Evolutionary conservation across 371 early-diverging fungal genomes (phyloP), one percentile per base, ranked within the genome.

Genomic region (Rhizopus stolonifer): DNA sequence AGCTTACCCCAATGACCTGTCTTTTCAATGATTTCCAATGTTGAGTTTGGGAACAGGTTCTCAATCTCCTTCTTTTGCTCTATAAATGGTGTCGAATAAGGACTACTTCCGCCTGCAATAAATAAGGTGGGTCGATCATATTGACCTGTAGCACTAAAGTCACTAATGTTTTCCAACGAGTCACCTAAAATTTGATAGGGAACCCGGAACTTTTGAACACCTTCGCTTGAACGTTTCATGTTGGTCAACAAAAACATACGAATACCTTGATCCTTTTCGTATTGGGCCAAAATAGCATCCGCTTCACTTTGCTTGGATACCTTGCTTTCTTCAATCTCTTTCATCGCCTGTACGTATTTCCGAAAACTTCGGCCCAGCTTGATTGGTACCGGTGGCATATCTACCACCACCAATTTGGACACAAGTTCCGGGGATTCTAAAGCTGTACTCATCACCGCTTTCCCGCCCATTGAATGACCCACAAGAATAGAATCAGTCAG

Each of bases 401-500:
- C 96, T 4, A 93, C 92, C 2, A 93, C 89, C 14, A 94, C 69
- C 11, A 95, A 67, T 46, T 83, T 85, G 13, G 84, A 76, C 3
- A 95, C 53, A 7, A 72, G 54, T 1, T 64, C 57, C 0, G 82
- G 86, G 9, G 70, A 49, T n/a, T 55, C 40, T 22, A 95, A 62
- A 0, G 94, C 92, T 14, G 88, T 57, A 15, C 75, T 72, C 95
- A 97, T 95, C 0, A 88, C 92, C 0, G 86, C 90, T 56, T 94
- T 94, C 18, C 95, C 96, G 19, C 97, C 97, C 90, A 95, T 94
- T 10, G 95, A 94, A 60, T 96, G 97, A 1, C 97, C 97, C 32
- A 96, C 57, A 14, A 95, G 49, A 18, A 87, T 63, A 0, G 87
- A 80, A 0, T 57, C 49, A 0, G 72, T 62, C 10, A 89, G 47